phyloP scores from a whole-genome alignment of 768 basidiomycete genomes.

The Polyporus arcularius region DNA sequence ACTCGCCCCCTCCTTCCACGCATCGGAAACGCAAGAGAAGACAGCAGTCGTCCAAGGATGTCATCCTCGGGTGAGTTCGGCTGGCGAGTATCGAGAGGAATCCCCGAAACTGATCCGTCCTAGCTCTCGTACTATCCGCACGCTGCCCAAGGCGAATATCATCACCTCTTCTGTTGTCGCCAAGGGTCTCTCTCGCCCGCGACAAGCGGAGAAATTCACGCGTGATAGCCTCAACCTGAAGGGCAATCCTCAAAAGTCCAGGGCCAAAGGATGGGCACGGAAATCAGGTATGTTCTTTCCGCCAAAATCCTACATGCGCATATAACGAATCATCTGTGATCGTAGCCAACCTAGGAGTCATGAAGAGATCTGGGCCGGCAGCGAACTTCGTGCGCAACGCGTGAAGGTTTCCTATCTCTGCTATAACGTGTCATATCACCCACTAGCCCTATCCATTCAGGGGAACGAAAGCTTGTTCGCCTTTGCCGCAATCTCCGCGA shows the following conservation, averaged over 20 bases:
- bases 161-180: slow-evolving; percentile 36
- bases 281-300: slow-evolving; percentile 48
- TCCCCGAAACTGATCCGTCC: neutral
- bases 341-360: slow-evolving; percentile 56
- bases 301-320: neutral
- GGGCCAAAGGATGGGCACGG: slow-evolving; percentile 56
- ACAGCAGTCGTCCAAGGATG: slow-evolving; percentile 45
- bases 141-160: slow-evolving; percentile 35
- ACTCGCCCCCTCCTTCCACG: slow-evolving; percentile 27
- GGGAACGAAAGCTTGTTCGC: slow-evolving; percentile 35
- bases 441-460: neutral
- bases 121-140: slow-evolving; percentile 57
- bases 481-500: slow-evolving; percentile 37
- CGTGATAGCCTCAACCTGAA: slow-evolving; percentile 52
- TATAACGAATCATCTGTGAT: neutral
- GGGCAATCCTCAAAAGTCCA: slow-evolving; percentile 36
- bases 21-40: slow-evolving; percentile 24
- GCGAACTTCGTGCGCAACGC: slow-evolving; percentile 44
- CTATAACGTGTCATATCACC: neutral
- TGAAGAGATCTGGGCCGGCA: slow-evolving; percentile 57
- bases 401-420: neutral
- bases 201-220: slow-evolving; percentile 52
- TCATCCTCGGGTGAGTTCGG: slow-evolving; percentile 52
- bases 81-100: neutral
- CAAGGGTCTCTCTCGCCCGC: slow-evolving; percentile 46